Evolutionary conservation across 2,329 filamentous ascomycete genomes (phyloP), one percentile per base, ranked within the genome.

Genomic region (Hypoxylon sp.): DNA sequence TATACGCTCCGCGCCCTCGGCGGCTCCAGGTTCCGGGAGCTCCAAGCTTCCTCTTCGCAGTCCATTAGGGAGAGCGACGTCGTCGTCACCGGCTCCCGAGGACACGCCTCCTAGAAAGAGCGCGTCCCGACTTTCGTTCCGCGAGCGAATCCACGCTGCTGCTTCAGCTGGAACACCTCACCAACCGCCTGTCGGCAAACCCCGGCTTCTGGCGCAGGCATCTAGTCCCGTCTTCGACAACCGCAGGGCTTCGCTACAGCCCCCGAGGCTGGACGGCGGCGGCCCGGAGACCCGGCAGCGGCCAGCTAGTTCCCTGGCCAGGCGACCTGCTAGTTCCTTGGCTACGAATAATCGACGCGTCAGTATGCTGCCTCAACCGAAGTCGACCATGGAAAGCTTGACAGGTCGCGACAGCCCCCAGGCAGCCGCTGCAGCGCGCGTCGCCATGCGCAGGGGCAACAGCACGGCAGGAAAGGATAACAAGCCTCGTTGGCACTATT

Each of bases 311-410:
- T 87, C 85, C 2, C 67, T 88, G 40, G 81, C 83, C 6, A 73
- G n/a, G 35, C 79, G 85, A 23, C 80, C 86, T 8, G 81, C 80
- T 38, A 88, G 83, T 69, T 87, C 85, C 2, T 67, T 88, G 40
- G 81, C 83, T 5, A 73, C 75, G 2, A 17, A 77, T 74, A 54
- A 56, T 24, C 54, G 84, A 58, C 80, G 85, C 24, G 77, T 73
- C 3, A 86, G 84, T 65, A 67, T 87, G 55, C 73, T 88, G 18
- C 83, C 85, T 15, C 76, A 81, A 52, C 76, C 80, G 0, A 78
- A 70, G 48, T 53, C 66, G 3, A 73, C 65, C 37, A 17, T 21
- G 17, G 69, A 72, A 5, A 70, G 70, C 21, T 67, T 74, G 15
- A 74, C 74, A 11, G 83, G 83, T 4, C 75, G 81, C 15, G 75